Base-by-base conservation (phyloP, 331 rosid genomes). In the Spiraea crenata region DNA sequence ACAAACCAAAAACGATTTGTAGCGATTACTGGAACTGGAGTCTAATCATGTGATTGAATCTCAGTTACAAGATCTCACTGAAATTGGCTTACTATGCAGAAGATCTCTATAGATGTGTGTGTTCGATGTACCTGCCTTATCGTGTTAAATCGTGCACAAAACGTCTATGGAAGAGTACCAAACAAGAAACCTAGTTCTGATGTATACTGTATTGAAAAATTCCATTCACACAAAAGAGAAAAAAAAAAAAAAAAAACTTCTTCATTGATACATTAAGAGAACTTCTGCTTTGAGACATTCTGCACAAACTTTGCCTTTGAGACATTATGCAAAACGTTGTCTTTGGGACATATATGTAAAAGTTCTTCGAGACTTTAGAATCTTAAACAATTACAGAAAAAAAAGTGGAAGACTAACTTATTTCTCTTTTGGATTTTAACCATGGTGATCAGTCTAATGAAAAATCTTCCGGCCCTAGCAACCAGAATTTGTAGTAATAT, bases 401-500 rank as follows among this genome's bases (percentile, higher is more conserved):
- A 40, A 20, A 35, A 65, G 41, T 39, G 47, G 67, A 39, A 58
- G 63, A 76, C 63, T 15, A 58, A 75, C 49, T 67, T 74, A 59
- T 62, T 38, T 52, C 65, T 35, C 50, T 67, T 59, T 44, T 34
- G 13, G 75, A 19, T 60, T 44, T 62, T 69, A 37, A 52, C 63
- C 77, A 41, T 14, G 63, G 63, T 17, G 9, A 41, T 46, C 60
- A 62, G 35, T 25, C 44, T 63, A 7, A 61, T 4, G 14, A 50
- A 31, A 56, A 48, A 16, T 55, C 54, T 65, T 72, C 61, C 56
- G 57, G 73, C 6, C 19, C 78, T 9, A 50, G 67, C 42, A 49
- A 15, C 63, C 69, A 74, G 67, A 45, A 45, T 45, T 45, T 47
- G n/a, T 16, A 54, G 78, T 19, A 25, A 65, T 57, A 74, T 68